Evolutionary conservation across 371 early-diverging fungal species (phyloP), one percentile per base, ranked within the genome.

Genomic region (Mucor irregularis): DNA sequence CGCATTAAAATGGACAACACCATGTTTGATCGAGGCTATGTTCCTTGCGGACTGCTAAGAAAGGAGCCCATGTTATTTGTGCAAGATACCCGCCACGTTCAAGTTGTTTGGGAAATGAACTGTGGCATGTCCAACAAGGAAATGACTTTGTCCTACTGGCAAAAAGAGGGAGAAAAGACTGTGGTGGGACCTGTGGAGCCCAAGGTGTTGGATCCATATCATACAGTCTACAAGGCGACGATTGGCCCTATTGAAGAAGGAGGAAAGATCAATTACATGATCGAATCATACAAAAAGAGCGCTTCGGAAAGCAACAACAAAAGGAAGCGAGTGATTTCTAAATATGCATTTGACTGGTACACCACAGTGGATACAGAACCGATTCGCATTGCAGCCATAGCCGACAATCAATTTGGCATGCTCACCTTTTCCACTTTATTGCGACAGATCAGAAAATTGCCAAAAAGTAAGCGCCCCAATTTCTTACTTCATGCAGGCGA

Each of bases 401-500:
- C 81, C 1, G 86, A 86, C 52, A 86, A 86, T 45, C 86, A 86
- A 31, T 84, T 81, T 70, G 84, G 80, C 17, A 61, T 80, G 62
- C 59, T 62, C 13, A 78, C 71, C 19, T 86, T 85, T 50, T 57
- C 67, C 25, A 58, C 74, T n/a, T 50, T 86, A 31, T 54, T 80
- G 22, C 70, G 74, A 16, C 71, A 71, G 5, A 69, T 86, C 39
- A 59, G 64, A 5, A 65, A 67, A 46, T 46, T 59, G 4, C 48
- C 53, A 4, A 40, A 49, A 6, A 34, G 69, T 1, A 14, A 25
- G 11, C 69, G 70, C 35, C 66, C 74, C 10, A 74, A 84, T 45
- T 80, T 81, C 43, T 52, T 87, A 26, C 49, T 87, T 17, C 88
- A 87, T 58, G 87, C 81, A 1, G 88, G 88, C 22, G 88, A 87